These are phyloP conservation scores for Venturia oleaginea DNA, from an alignment of 2,329 filamentous ascomycete species.

Conservation along the genomic window DNA sequence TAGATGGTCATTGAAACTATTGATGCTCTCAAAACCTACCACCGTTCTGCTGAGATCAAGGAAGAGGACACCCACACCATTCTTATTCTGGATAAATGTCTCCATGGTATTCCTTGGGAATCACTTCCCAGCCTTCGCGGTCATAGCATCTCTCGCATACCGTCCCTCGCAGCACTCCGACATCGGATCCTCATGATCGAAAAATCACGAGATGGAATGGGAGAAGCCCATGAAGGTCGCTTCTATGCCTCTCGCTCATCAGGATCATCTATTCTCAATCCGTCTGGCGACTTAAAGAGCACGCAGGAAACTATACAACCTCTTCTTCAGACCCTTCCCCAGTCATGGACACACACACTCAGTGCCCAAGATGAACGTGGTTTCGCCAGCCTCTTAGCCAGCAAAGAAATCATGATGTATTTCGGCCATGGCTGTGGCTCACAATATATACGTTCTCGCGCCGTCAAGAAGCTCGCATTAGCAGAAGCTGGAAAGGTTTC, in stretches of 20 bases:
- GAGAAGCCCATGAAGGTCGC: not conserved
- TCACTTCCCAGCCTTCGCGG: constrained; percentile 77
- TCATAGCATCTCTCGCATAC: constrained; percentile 74
- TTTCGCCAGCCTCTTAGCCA: constrained; percentile 58
- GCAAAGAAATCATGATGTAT: constrained; percentile 71
- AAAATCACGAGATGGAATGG: constrained; percentile 18
- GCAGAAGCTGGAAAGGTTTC: constrained; percentile 15
- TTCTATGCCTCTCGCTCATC: constrained; percentile 43
- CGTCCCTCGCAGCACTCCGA: constrained; percentile 73
- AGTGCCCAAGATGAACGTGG: constrained; percentile 66
- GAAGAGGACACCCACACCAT: constrained; percentile 60
- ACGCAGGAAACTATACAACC: constrained; percentile 69
- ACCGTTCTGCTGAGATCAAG: constrained; percentile 34
- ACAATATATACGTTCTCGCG: constrained; percentile 83
- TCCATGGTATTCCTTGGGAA: constrained; percentile 94
- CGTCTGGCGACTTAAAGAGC: constrained; percentile 68
- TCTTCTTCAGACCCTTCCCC: constrained; percentile 44
- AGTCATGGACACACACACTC: constrained; percentile 58
- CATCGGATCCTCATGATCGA: constrained; percentile 53
- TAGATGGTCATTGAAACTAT: constrained; percentile 78
- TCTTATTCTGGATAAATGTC: constrained; percentile 79
- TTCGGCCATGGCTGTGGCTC: constrained; percentile 94
- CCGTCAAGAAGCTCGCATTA: constrained; percentile 66
- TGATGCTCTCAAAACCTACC: constrained; percentile 74
- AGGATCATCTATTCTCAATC: constrained; percentile 81